These are phyloP conservation scores for Vaccinium corymbosum DNA, from an alignment of 148 eudicot species.

Conservation along the genomic window DNA sequence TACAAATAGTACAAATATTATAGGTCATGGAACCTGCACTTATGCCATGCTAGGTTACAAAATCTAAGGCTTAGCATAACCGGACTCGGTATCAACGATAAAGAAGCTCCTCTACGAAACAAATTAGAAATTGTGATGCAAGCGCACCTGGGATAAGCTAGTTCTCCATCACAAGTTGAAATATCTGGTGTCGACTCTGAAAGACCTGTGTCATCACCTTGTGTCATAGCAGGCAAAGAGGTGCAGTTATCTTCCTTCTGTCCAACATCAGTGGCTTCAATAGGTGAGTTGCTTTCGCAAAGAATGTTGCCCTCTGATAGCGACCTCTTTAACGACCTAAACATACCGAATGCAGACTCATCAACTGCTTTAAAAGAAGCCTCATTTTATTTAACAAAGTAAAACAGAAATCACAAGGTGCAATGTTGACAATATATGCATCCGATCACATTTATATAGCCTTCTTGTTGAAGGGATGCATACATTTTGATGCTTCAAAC, in stretches of 20 bases:
- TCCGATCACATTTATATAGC: neutral
- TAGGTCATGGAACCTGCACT: neutral
- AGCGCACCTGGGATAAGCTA: constrained; percentile 61
- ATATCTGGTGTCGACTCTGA: constrained; percentile 53
- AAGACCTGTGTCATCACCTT: constrained; percentile 35
- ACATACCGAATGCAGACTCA: neutral
- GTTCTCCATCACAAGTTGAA: constrained; percentile 43
- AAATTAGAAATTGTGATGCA: constrained; percentile 2
- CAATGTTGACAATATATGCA: neutral
- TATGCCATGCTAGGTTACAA: neutral
- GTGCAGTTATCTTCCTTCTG: constrained; percentile 31
- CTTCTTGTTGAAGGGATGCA: neutral
- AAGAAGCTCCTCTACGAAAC: neutral
- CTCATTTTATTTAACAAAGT: neutral
- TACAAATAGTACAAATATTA: neutral
- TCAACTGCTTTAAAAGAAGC: neutral
- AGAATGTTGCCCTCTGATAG: constrained; percentile 83
- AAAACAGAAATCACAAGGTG: neutral
- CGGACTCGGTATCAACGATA: neutral
- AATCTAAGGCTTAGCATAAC: neutral
- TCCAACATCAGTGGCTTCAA: constrained; percentile 40
- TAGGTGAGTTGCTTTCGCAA: constrained; percentile 48
- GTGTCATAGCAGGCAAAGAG: constrained; percentile 30
- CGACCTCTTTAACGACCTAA: constrained; percentile 82
- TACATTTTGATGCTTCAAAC: neutral